These are phyloP conservation scores for Ogataea naganishii DNA, from an alignment of 805 yeast genomes.

Conservation along the genomic window DNA sequence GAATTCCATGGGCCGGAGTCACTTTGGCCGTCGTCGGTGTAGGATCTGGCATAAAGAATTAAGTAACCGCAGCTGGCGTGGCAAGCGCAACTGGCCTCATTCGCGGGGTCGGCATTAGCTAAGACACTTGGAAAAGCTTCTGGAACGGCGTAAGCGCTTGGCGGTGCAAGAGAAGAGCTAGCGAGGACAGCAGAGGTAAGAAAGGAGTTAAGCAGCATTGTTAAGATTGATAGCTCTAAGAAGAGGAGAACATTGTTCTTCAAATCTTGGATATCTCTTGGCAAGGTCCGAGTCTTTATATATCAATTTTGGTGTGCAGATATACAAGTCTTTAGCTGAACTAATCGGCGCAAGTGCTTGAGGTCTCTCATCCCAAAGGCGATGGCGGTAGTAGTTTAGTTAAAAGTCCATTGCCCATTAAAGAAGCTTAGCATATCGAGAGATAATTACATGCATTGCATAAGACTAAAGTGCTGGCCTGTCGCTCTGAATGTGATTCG, in stretches of 20 bases:
- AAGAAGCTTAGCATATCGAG: too few relatives aligned
- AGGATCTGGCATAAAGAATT: conserved; percentile 22
- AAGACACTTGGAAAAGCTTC: conserved; percentile 2
- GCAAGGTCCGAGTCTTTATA: neutral
- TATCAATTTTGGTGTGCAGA: neutral
- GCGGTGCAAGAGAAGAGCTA: neutral
- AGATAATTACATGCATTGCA: too few relatives aligned
- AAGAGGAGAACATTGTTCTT: neutral
- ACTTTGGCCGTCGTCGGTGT: conserved; percentile 9
- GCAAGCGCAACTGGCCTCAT: conserved; percentile 22
- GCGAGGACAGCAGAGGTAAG: conserved; percentile 1
- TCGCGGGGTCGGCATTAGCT: conserved; percentile 1
- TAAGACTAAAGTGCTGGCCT: too few relatives aligned
- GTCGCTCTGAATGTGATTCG: too few relatives aligned
- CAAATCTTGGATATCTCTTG: neutral
- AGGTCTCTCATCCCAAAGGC: conserved; percentile 1
- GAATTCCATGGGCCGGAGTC: conserved; percentile 7
- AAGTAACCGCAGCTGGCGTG: conserved; percentile 28
- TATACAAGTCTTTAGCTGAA: neutral
- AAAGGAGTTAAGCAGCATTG: conserved; percentile 2
- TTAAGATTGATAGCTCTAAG: neutral
- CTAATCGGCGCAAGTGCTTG: conserved; percentile 4
- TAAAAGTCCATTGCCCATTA: conserved; percentile 3
- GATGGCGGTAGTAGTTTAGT: neutral
- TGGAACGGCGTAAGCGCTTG: conserved; percentile 1